phyloP scores from a whole-genome alignment of 1,139 yeast species.

The Zygoascus hellenicus region DNA sequence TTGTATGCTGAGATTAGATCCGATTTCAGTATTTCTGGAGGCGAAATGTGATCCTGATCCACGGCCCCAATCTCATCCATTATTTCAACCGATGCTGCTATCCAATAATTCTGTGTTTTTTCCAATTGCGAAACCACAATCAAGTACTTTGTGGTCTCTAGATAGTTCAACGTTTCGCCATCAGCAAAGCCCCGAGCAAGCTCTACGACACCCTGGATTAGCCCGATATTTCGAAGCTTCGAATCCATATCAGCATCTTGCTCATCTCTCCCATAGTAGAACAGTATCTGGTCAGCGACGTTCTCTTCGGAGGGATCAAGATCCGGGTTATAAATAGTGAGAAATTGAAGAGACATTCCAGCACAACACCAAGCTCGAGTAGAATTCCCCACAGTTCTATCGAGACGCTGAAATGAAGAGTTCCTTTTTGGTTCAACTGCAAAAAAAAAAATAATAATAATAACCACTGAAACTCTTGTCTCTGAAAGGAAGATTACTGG shows the following conservation, averaged over 20 bases:
- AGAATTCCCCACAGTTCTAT: background rate
- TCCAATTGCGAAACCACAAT: constrained; percentile 26
- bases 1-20: constrained; percentile 26
- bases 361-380: background rate
- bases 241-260: constrained; percentile 19
- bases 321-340: constrained; percentile 31
- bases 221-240: constrained; percentile 27
- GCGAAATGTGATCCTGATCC: constrained; percentile 7
- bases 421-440: no score
- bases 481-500: no score
- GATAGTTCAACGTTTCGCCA: constrained; percentile 23
- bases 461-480: no score
- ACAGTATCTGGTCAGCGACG: constrained; percentile 28
- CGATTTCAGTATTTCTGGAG: constrained; percentile 22
- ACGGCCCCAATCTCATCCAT: background rate
- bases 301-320: constrained; percentile 24
- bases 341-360: constrained; percentile 18
- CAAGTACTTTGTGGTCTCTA: constrained; percentile 26
- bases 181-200: constrained; percentile 27
- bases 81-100: constrained; percentile 21
- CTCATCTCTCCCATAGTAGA: constrained; percentile 21
- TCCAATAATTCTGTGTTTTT: constrained; percentile 26
- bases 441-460: no score
- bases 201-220: constrained; percentile 31
- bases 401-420: no score